Conservation (phyloP, 164 flowering plant genomes). For the Berberis thunbergii region DNA sequence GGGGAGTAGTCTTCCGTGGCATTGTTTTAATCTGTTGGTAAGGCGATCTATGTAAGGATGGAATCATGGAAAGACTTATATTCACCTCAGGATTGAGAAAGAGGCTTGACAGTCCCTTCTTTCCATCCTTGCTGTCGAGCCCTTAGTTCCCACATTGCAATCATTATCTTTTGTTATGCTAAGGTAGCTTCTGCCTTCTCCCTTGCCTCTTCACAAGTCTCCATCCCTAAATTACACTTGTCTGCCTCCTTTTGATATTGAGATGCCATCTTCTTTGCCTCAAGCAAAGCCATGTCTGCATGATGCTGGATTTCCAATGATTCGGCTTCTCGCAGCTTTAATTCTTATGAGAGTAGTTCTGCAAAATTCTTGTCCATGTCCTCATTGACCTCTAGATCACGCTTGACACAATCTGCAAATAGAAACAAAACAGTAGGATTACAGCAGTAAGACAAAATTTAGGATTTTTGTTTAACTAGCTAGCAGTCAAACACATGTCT, state of each 20-base stretch:
- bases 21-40: too few relatives aligned
- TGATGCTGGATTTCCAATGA: constrained; percentile 38
- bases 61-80: too few relatives aligned
- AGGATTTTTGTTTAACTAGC: too few relatives aligned
- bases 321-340: constrained; percentile 41
- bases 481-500: too few relatives aligned
- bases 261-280: constrained; percentile 35
- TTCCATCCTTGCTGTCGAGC: constrained; percentile 93
- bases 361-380: constrained; percentile 41
- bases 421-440: background rate
- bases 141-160: constrained; percentile 74
- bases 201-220: constrained; percentile 37
- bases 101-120: constrained; percentile 45
- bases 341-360: constrained; percentile 40
- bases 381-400: constrained; percentile 47
- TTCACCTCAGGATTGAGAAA: constrained; percentile 23
- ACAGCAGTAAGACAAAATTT: too few relatives aligned
- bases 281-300: constrained; percentile 37
- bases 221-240: constrained; percentile 44
- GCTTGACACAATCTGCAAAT: constrained; percentile 53
- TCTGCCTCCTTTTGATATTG: constrained; percentile 42
- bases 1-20: too few relatives aligned
- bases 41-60: too few relatives aligned
- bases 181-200: constrained; percentile 29
- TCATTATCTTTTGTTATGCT: constrained; percentile 23